phyloP scores from a whole-genome alignment of 2,329 filamentous ascomycete genomes.

The Phyllosticta paracitricarpa region DNA sequence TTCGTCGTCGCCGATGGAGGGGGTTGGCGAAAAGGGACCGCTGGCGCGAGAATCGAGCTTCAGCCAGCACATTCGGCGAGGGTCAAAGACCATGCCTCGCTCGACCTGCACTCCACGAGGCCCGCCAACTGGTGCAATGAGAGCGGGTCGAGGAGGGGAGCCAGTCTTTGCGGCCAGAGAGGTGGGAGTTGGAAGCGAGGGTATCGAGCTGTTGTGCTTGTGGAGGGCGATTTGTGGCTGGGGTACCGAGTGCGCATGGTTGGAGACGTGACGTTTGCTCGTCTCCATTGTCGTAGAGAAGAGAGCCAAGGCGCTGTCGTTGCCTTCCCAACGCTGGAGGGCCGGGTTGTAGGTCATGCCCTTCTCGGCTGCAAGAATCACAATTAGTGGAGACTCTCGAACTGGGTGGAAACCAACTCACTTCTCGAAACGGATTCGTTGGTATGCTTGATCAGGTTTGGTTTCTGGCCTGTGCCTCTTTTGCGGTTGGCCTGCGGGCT shows the following conservation, averaged over 20 bases:
- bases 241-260: conserved; percentile 19
- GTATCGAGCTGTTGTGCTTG: conserved; percentile 20
- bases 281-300: conserved; percentile 54
- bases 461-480: conserved; percentile 54
- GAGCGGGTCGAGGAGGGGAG: conserved; percentile 52
- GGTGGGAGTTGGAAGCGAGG: conserved; percentile 20
- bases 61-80: conserved; percentile 94
- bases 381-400: conserved; percentile 11
- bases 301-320: conserved; percentile 70
- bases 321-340: conserved; percentile 88
- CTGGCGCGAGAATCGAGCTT: conserved; percentile 46
- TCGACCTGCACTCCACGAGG: conserved; percentile 83
- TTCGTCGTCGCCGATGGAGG: conserved; percentile 74
- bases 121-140: conserved; percentile 81
- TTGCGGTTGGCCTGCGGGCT: conserved; percentile 40
- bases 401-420: conserved; percentile 37
- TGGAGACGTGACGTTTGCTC: conserved; percentile 28
- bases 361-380: conserved; percentile 56
- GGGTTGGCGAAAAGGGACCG: conserved; percentile 33
- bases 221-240: conserved; percentile 14
- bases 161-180: conserved; percentile 14
- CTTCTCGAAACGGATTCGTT: conserved; percentile 69
- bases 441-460: conserved; percentile 81
- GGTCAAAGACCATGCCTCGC: conserved; percentile 97
- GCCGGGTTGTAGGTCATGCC: conserved; percentile 93